phyloP scores from a whole-genome alignment of 805 yeast genomes.

The Kregervanrija fluxuum region DNA sequence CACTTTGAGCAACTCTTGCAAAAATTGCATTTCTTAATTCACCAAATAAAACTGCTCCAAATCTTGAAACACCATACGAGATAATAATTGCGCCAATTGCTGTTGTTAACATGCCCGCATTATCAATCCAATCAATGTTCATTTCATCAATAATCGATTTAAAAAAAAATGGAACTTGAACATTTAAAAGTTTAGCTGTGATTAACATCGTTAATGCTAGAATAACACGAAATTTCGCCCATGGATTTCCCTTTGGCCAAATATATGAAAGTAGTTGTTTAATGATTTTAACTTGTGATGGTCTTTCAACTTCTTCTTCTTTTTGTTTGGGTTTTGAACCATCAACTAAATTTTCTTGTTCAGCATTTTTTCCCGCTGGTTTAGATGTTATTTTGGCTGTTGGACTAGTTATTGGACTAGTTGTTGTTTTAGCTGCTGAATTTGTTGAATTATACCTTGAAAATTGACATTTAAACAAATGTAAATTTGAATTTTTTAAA shows the following conservation, averaged over 20 bases:
- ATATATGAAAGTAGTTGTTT: conserved; percentile 59
- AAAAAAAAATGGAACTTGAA: conserved; percentile 94
- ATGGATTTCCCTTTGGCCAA: conserved; percentile 72
- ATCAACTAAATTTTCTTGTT: conserved; percentile 9
- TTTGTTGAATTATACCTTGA: conserved; percentile 2
- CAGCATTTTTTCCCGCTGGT: no score
- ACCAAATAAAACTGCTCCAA: conserved; percentile 91
- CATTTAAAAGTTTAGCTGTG: conserved; percentile 78
- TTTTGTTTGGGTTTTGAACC: conserved; percentile 8
- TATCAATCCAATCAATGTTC: conserved; percentile 74
- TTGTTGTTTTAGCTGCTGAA: no score
- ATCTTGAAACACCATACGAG: conserved; percentile 90
- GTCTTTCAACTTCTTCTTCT: conserved; percentile 13
- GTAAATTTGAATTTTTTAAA: no score
- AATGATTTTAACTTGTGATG: conserved; percentile 49
- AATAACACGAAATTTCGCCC: conserved; percentile 66
- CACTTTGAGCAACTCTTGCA: conserved; percentile 91
- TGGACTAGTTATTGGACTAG: neutral
- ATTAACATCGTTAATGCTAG: conserved; percentile 69
- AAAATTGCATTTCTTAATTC: conserved; percentile 92
- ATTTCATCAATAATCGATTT: conserved; percentile 82
- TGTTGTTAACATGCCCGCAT: conserved; percentile 36
- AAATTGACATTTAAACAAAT: no score
- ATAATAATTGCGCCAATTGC: conserved; percentile 61
- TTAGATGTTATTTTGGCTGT: conserved; percentile 7